A percentile compares a stretch with the other conserved stretches of the same genome.
Evolutionary conservation across 2,329 filamentous ascomycete species (phyloP).

Genomic region (Tolypocladium guangdongense): DNA sequence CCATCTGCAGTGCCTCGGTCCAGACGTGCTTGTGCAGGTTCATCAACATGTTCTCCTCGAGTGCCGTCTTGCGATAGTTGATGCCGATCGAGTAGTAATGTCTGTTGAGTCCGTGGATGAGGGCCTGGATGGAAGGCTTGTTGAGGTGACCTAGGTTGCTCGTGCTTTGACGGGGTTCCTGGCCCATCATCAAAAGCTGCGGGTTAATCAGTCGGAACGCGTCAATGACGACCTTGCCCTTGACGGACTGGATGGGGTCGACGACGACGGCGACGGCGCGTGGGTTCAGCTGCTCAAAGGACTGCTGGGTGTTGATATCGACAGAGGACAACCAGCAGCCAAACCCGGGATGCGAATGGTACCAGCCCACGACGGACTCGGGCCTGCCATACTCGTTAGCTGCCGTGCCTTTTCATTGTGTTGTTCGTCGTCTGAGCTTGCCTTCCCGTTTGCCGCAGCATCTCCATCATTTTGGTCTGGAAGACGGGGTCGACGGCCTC

Average conservation of each 20-base stretch:
- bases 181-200: conserved; percentile 93
- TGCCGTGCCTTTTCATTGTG: conserved; percentile 5
- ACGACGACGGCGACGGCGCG: conserved; percentile 96
- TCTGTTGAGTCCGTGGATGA: conserved; percentile 94
- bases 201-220: conserved; percentile 98
- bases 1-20: conserved; percentile 96
- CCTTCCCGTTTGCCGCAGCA: conserved; percentile 95
- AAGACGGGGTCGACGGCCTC: conserved; percentile 98
- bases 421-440: conserved; percentile 29
- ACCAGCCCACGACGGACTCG: conserved; percentile 97
- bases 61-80: conserved; percentile 92
- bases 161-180: conserved; percentile 94
- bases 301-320: conserved; percentile 99
- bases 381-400: conserved; percentile 43
- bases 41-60: conserved; percentile 99
- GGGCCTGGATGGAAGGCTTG: conserved; percentile 98
- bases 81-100: conserved; percentile 99
- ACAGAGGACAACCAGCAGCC: conserved; percentile 98
- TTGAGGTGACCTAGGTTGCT: conserved; percentile 97
- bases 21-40: conserved; percentile 99
- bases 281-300: conserved; percentile 96
- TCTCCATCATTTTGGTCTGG: conserved; percentile 99
- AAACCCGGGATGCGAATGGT: conserved; percentile 97
- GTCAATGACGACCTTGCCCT: conserved; percentile 98
- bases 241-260: conserved; percentile 97